Evolutionary conservation across 768 basidiomycete genomes (phyloP), one percentile per base, ranked within the genome.

Genomic region (Steccherinum ochraceum): DNA sequence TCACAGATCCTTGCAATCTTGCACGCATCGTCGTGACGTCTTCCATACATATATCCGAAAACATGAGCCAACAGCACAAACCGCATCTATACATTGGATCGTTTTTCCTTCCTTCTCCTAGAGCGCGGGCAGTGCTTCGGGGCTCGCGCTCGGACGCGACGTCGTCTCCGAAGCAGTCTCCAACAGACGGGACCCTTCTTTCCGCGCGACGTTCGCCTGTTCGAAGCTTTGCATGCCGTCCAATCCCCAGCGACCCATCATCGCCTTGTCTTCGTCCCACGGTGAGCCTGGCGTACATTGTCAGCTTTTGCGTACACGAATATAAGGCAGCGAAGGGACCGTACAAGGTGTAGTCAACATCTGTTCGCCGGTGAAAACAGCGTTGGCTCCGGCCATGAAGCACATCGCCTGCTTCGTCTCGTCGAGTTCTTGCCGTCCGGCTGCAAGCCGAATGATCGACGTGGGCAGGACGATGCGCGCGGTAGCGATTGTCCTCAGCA

Each of bases 341-440:
- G 71, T 61, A 87, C 93, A 96, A 43, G 94, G 93, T 12, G 95
- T 98, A 12, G 95, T 98, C 57, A 98, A 68, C 95, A 98, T 98
- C 59, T 85, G 78, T 64, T 97, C 95, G 40, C 94, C 95, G n/a
- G 95, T 98, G 67, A 98, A 98, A 54, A 98, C 86, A 19, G 95
- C 95, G 63, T 98, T 98, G 19, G 94, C 95, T 20, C 95, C 95
- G 0, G 95, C 93, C 89, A 98, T 88, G 72, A 98, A 98, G 63
- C 92, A 93, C 87, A 98, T 93, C 5, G 87, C 93, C 65, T 98
- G 95, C 67, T 97, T 89, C 7, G 89, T 76, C 72, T 98, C 95
- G 52, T 75, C 76, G 58, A 96, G 79, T 1, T 83, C 89, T 65
- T 92, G 92, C 61, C 95, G 75, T 50, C 95, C 95, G 18, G 95